Base-by-base conservation (phyloP, 768 basidiomycete species). In the Russula ochroleuca region DNA sequence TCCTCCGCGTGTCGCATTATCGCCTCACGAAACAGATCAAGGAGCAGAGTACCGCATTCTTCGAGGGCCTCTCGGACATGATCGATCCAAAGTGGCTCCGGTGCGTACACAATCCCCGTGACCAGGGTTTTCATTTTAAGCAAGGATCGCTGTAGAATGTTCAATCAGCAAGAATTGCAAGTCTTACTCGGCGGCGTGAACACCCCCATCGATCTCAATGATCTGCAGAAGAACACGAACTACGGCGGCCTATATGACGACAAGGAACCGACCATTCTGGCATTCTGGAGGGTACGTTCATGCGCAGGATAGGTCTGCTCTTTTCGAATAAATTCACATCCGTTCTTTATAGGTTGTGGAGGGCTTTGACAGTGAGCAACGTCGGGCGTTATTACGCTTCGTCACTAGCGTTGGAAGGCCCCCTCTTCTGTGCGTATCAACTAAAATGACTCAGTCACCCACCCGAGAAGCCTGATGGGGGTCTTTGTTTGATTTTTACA, bases 141-240 rank as follows among this genome's bases (percentile, higher is more conserved):
- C 15, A 40, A 10, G n/a, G 23, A 25, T 43, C 15, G 17, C 51
- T 54, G 7, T 65, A 91, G 93, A 50, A 95, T 98, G 92, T 99
- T 98, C 77, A 96, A 98, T 73, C 95, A 96, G 68, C 90, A 92
- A 72, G 97, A 98, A 74, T 79, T 98, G 4, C 94, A 94, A 72
- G 88, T 96, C 53, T 78, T 98, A 1, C 80, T 99, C 7, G 95
- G 95, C 0, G 94, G 92, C 8, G 89, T 90, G 37, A 89, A 95
- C 64, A 79, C 90, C 0, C 88, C 89, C 0, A 87, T 96, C 52
- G 90, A 95, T 71, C 67, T 98, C 9, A 85, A 88, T 17, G 95
- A 99, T 73, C 74, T 98, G 62, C 78, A 86, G 62, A 70, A 72
- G 10, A 79, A 98, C 69, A 92, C 92, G 0, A 82, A 86, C 56